Evolutionary conservation across 805 yeast species (phyloP), one percentile per base, ranked within the genome.

Genomic region (Starmera quercuum): DNA sequence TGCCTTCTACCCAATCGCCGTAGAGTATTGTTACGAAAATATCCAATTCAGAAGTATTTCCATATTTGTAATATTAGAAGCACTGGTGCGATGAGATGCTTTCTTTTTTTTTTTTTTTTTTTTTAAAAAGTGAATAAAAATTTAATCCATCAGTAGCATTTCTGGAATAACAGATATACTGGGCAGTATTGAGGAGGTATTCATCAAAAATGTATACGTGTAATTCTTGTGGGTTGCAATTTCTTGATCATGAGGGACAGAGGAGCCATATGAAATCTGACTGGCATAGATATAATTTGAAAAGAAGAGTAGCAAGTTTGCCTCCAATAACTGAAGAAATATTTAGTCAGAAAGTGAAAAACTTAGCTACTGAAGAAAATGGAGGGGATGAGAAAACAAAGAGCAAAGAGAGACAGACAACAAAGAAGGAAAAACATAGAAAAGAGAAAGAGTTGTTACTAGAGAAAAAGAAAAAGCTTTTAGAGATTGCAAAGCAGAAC

Each of bases 251-350:
- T 2, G 83, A 74, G 34, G 74, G 74, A 49, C 98, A 92, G 62
- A 71, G 97, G 47, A 63, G 66, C 33, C 98, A 92, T 56, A 92
- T 92, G 98, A 85, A 84, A 54, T 75, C 95, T 2, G 98, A 92
- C 41, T 92, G 98, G 98, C 98, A 92, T 59, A 73, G 97, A 51
- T 92, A 92, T 59, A 92, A 92, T 54, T 71, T 92, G 49, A 92
- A 92, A 56, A 77, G 98, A 65, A 71, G 95, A 54, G 97, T 92
- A 12, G 96, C 97, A 0, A 73, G 70, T 30, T 62, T 87, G 40
- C 94, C 95, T 15, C 75, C 95, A 1, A 76, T 87, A 28, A 59
- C 75, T 8, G 76, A 83, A 21, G 71, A 68, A 26, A 59, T 71
- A 2, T 83, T 83, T 57, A 83, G 83, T 15, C 83, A 79, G 44